These are phyloP conservation scores for Lyophyllum atratum DNA, from an alignment of 768 basidiomycete genomes.

Conservation along the genomic window DNA sequence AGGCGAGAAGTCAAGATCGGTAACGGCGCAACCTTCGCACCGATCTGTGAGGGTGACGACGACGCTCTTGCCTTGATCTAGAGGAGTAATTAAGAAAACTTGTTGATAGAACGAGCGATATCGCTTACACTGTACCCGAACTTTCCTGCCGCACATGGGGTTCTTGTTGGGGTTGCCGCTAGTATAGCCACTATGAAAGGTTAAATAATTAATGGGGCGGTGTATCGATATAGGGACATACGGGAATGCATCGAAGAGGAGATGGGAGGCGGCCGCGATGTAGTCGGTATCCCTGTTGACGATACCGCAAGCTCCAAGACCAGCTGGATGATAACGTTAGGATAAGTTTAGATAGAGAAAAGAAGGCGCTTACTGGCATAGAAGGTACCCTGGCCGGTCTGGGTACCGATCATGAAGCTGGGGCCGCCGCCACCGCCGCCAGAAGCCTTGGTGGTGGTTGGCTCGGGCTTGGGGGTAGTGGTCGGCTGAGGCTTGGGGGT, in stretches of 20 bases:
- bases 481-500: constrained; percentile 14
- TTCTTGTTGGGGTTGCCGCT: constrained; percentile 72
- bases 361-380: constrained; percentile 40
- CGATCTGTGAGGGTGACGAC: constrained; percentile 60
- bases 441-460: constrained; percentile 12
- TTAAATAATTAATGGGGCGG: neutral
- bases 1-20: constrained; percentile 66
- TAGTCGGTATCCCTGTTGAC: constrained; percentile 49
- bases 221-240: constrained; percentile 32
- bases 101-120: neutral
- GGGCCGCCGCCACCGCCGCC: constrained; percentile 24
- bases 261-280: constrained; percentile 60
- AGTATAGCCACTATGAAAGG: constrained; percentile 46
- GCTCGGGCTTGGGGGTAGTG: constrained; percentile 6
- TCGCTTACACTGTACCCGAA: constrained; percentile 52
- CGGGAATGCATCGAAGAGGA: constrained; percentile 63
- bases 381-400: constrained; percentile 58
- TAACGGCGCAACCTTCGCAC: constrained; percentile 53
- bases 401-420: constrained; percentile 48
- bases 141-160: constrained; percentile 62
- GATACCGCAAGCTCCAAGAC: constrained; percentile 67
- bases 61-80: constrained; percentile 55
- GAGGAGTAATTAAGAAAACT: constrained; percentile 7
- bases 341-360: neutral
- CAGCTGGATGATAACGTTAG: constrained; percentile 35